Conservation (phyloP, 306 rosid genomes). For the Potentilla sterilis region DNA sequence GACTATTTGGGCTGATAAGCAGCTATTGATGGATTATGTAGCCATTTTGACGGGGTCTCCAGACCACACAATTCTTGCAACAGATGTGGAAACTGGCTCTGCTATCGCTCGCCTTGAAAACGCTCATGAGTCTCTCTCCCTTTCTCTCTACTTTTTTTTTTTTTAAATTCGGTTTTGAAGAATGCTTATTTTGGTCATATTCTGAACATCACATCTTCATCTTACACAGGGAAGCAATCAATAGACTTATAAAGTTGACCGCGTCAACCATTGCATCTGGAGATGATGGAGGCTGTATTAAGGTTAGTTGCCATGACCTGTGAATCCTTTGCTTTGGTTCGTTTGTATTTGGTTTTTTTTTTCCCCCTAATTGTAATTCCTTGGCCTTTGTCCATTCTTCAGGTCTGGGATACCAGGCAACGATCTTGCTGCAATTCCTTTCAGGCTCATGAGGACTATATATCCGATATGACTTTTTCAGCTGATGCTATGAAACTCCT, state of each 20-base stretch:
- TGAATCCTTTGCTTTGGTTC: constrained; percentile 14
- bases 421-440: constrained; percentile 76
- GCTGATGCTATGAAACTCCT: constrained; percentile 74
- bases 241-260: constrained; percentile 68
- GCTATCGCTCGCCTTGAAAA: constrained; percentile 63
- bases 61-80: constrained; percentile 71
- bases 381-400: neutral
- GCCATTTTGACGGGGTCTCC: constrained; percentile 85
- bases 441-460: constrained; percentile 65
- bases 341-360: neutral
- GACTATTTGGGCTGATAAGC: constrained; percentile 15
- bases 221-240: constrained; percentile 58
- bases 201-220: neutral
- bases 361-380: neutral
- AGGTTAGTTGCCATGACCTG: constrained; percentile 43
- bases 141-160: neutral
- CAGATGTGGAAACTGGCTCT: constrained; percentile 86
- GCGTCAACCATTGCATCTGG: constrained; percentile 82
- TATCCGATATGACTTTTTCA: constrained; percentile 77
- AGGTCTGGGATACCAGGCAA: constrained; percentile 95
- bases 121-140: constrained; percentile 63
- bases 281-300: constrained; percentile 80
- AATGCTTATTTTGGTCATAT: neutral
- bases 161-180: neutral
- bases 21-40: constrained; percentile 29